Percentiles rank a stretch among this genome's conserved stretches.
Conservation (phyloP, 148 eudicot species). For the Fallopia convolvulus region DNA sequence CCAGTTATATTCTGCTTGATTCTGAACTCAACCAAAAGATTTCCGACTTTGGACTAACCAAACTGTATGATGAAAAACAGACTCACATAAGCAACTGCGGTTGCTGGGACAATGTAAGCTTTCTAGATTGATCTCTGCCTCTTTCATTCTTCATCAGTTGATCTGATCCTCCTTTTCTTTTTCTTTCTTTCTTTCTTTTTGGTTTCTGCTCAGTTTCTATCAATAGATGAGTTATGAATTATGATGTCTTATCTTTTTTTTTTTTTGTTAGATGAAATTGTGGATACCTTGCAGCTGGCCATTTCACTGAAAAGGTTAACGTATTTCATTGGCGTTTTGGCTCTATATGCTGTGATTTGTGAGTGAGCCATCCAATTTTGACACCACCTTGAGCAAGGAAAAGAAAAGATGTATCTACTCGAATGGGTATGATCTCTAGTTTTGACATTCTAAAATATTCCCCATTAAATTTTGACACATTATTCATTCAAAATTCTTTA, state of each 20-base stretch:
- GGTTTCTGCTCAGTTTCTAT: not conserved
- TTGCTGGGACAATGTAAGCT: slow-evolving; percentile 82
- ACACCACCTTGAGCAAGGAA: slow-evolving; percentile 43
- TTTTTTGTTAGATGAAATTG: slow-evolving; percentile 17
- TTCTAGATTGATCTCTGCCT: not conserved
- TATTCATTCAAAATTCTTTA: too few relatives aligned
- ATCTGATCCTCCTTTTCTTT: too few relatives aligned
- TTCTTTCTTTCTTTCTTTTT: too few relatives aligned
- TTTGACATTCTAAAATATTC: not conserved
- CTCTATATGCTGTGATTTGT: slow-evolving; percentile 70
- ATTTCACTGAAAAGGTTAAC: slow-evolving; percentile 81
- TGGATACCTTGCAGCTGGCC: slow-evolving; percentile 93
- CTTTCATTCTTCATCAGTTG: too few relatives aligned
- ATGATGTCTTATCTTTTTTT: not conserved
- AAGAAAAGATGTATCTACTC: slow-evolving; percentile 49
- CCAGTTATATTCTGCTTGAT: slow-evolving; percentile 83
- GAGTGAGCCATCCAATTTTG: slow-evolving; percentile 67
- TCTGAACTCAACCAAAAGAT: slow-evolving; percentile 69
- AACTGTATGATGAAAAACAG: slow-evolving; percentile 74
- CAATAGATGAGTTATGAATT: not conserved
- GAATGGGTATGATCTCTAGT: slow-evolving; percentile 57
- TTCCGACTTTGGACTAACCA: slow-evolving; percentile 93
- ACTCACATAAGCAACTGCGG: slow-evolving; percentile 82
- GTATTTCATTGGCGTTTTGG: slow-evolving; percentile 84
- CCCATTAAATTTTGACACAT: not conserved